Percentiles rank a stretch among this genome's conserved stretches.
Conservation (phyloP, 225 moss, liverwort and hornwort genomes). For the Pleurozium schreberi region DNA sequence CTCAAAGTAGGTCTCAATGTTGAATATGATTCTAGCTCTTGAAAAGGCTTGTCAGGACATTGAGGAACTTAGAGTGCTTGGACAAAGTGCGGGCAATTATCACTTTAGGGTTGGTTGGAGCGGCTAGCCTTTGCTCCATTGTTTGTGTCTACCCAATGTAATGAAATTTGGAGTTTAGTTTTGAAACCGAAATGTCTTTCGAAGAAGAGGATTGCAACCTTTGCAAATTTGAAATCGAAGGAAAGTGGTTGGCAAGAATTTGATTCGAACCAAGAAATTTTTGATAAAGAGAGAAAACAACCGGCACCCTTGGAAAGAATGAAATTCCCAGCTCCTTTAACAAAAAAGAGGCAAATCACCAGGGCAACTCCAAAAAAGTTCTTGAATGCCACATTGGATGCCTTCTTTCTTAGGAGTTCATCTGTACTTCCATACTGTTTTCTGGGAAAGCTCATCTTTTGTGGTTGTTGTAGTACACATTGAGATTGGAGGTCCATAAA, state of each 20-base stretch:
- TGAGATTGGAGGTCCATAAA: too few relatives aligned
- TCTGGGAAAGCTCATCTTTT: neutral
- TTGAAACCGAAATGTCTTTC: too few relatives aligned
- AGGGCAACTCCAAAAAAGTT: neutral
- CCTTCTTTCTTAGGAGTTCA: neutral
- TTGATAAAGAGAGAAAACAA: neutral
- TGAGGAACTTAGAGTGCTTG: neutral
- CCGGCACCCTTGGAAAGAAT: neutral
- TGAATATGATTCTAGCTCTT: too few relatives aligned
- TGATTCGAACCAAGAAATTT: neutral
- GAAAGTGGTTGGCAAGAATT: neutral
- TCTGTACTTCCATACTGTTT: neutral
- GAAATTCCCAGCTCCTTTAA: rapidly evolving
- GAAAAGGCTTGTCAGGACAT: too few relatives aligned
- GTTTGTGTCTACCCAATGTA: rapidly evolving
- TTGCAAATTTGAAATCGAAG: neutral
- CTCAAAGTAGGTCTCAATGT: too few relatives aligned
- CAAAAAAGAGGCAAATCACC: neutral
- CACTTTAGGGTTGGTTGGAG: neutral
- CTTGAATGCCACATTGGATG: neutral
- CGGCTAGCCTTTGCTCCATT: rapidly evolving
- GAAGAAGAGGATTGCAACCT: neutral
- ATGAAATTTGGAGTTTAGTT: neutral
- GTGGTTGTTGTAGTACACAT: neutral
- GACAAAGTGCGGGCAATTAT: rapidly evolving